Evolutionary conservation across 164 flowering plant genomes (phyloP).

Genomic region (Euptelea pleiosperma): DNA sequence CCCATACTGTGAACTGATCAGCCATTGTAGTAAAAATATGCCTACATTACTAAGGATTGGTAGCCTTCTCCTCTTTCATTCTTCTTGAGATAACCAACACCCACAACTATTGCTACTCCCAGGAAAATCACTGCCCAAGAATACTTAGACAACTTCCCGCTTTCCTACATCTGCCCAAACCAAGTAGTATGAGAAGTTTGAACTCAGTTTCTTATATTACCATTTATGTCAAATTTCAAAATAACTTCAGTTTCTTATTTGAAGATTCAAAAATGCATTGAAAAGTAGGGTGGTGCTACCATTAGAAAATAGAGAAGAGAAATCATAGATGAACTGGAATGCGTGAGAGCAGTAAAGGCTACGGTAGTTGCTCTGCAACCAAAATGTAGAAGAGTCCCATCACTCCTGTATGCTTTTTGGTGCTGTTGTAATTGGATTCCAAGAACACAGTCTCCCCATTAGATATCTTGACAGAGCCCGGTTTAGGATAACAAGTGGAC

Average conservation of each 20-base stretch:
- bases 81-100: slow-evolving; percentile 8
- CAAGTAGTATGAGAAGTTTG: neutral
- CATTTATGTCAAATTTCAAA: neutral
- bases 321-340: slow-evolving; percentile 23
- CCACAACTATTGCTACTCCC: slow-evolving; percentile 25
- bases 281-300: neutral
- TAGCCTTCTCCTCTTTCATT: slow-evolving; percentile 29
- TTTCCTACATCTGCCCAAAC: slow-evolving; percentile 22
- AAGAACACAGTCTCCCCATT: too few relatives aligned
- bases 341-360: slow-evolving; percentile 3
- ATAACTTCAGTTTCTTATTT: too few relatives aligned
- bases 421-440: too few relatives aligned
- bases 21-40: neutral
- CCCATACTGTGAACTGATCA: neutral
- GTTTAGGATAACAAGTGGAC: slow-evolving; percentile 74
- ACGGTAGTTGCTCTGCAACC: slow-evolving; percentile 41
- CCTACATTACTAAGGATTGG: slow-evolving; percentile 8
- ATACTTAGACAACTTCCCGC: neutral
- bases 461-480: too few relatives aligned
- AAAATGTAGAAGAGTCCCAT: slow-evolving; percentile 76
- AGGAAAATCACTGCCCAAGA: slow-evolving; percentile 21
- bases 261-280: neutral
- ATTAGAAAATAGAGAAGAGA: neutral
- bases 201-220: neutral
- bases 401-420: too few relatives aligned